Base-by-base conservation (phyloP, 345 rosid species). In the Corchorus olitorius region DNA sequence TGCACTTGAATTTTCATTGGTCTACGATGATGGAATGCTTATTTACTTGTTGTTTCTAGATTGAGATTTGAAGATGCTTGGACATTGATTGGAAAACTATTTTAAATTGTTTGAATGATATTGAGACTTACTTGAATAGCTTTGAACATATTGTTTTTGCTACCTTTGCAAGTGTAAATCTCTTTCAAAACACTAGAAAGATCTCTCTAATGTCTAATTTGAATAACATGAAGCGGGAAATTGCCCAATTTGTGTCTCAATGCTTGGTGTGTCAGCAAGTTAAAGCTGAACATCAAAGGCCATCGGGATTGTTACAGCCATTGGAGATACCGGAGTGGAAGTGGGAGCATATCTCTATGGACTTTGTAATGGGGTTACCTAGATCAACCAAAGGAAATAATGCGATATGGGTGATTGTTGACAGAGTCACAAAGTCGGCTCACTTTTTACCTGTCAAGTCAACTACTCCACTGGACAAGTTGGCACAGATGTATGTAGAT, bases 361-460 rank as follows among this genome's bases (percentile, higher is more conserved):
- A 76, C 35, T 9, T 60, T 5, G 33, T 59, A 8, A 3, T 4
- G 6, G 20, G 5, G 33, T 59, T 59, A 11, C 70, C 70, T 34
- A 4, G 17, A 6, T n/a, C n/a, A n/a, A 65, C 49, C 15, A 2
- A 1, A 0, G 9, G 5, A 35, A 35, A 33, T 2, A 8, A 73
- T 73, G 65, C 58, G 14, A 20, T 58, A 3, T 73, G 65, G 76
- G 76, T 74, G 34, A 74, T 74, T 58, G 61, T 59, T 2, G 55
- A 72, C 22, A 45, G 62, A 8, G 7, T 70, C 1, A 68, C 75
- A 1, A 77, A 70, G 22, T 68, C 58, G 0, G 27, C 80, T 4
- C 61, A 77, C 15, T 77, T 77, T 12, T 12, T 58, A 6, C 70
- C 64, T 33, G 17, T 72, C 7, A 58, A 11, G 49, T 27, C 16